Conservation (phyloP, 306 rosid genomes). For the Medicago truncatula region MtrunA17r5.0-ANR NC_053045.1:48115501-48116000, state of each 20-base stretch:
- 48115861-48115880: slow-evolving; percentile 4
- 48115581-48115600: slow-evolving; percentile 43
- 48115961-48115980: slow-evolving; percentile 6
- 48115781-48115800: slow-evolving; percentile 4
- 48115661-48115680: slow-evolving; percentile 45
- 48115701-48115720: background rate
- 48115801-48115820: slow-evolving; percentile 1
- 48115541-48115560: slow-evolving; percentile 44
- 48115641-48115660: slow-evolving; percentile 52
- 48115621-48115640: slow-evolving; percentile 41
- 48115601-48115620: slow-evolving; percentile 10
- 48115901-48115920: background rate
- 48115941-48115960: slow-evolving; percentile 31
- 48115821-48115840: background rate
- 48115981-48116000: slow-evolving; percentile 12
- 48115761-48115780: slow-evolving; percentile 14
- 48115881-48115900: slow-evolving; percentile 29
- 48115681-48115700: slow-evolving; percentile 30
- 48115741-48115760: slow-evolving; percentile 21
- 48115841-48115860: slow-evolving; percentile 2
- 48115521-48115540: slow-evolving; percentile 29
- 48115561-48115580: slow-evolving; percentile 37
- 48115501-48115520: slow-evolving; percentile 15
- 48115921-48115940: slow-evolving; percentile 6
- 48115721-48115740: slow-evolving; percentile 10